phyloP scores from a whole-genome alignment of 768 basidiomycete species.

The Naganishia antarctica region DNA sequence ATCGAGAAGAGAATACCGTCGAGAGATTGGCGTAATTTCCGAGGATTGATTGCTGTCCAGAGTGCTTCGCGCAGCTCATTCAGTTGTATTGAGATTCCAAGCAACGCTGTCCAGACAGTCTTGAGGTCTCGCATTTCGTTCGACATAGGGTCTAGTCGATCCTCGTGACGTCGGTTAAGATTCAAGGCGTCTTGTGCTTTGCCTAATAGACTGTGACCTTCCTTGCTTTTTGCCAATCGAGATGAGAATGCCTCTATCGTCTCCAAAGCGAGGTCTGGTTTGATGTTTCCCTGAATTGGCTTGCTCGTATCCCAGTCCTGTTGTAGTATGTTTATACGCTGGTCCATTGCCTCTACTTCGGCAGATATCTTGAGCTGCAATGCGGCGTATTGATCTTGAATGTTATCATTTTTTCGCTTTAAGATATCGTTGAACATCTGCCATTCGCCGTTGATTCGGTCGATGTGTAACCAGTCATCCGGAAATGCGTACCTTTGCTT shows the following conservation, averaged over 20 bases:
- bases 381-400: constrained; percentile 95
- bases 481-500: constrained; percentile 95
- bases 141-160: constrained; percentile 81
- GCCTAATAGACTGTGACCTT: constrained; percentile 91
- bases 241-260: constrained; percentile 92
- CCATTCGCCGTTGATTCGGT: constrained; percentile 97
- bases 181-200: constrained; percentile 91
- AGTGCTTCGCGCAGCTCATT: constrained; percentile 76
- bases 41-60: constrained; percentile 89
- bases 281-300: constrained; percentile 92
- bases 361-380: constrained; percentile 99
- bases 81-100: constrained; percentile 93
- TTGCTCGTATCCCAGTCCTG: constrained; percentile 73
- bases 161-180: constrained; percentile 72
- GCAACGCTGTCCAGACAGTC: constrained; percentile 97
- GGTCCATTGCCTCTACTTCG: constrained; percentile 95
- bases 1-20: constrained; percentile 88
- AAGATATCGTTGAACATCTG: constrained; percentile 96
- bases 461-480: constrained; percentile 95
- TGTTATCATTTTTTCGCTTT: constrained; percentile 94
- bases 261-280: constrained; percentile 93
- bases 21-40: constrained; percentile 88
- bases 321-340: constrained; percentile 85
- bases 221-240: constrained; percentile 78
- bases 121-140: constrained; percentile 95